These are phyloP conservation scores for Lophiotrema nucula DNA, from an alignment of 495 filamentous ascomycete genomes.

Conservation along the genomic window DNA sequence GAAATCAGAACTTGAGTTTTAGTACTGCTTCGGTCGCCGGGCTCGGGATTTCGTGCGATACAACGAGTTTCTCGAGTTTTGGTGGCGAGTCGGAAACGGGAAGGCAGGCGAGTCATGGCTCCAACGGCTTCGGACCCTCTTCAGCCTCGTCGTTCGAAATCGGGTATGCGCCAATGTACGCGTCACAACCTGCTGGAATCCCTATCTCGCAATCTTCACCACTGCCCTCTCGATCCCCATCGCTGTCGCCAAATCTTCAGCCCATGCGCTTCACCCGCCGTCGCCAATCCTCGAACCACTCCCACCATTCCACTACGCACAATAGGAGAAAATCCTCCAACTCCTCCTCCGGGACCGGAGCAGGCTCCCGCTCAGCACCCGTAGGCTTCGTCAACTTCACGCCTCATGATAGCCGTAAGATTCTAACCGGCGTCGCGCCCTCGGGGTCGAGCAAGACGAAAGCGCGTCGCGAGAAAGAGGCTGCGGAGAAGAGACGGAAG, in stretches of 20 bases:
- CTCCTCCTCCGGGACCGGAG: not conserved
- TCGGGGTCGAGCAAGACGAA: conserved; percentile 91
- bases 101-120: not conserved
- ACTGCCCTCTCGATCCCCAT: conserved; percentile 17
- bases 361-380: not conserved
- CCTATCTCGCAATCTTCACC: conserved; percentile 6
- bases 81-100: not conserved
- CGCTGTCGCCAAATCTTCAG: not conserved
- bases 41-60: conserved; percentile 28
- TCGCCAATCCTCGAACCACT: not conserved
- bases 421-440: conserved; percentile 88
- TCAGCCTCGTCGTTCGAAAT: not conserved
- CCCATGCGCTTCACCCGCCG: conserved; percentile 16
- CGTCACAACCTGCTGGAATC: not conserved
- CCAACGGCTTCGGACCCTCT: conserved; percentile 5
- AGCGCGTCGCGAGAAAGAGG: conserved; percentile 82
- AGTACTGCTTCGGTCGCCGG: conserved; percentile 6
- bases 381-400: conserved; percentile 90
- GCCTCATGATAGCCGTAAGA: conserved; percentile 71
- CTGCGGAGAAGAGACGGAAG: conserved; percentile 71
- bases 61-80: conserved; percentile 3
- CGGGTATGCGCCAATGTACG: not conserved
- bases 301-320: not conserved
- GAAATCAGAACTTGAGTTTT: not conserved
- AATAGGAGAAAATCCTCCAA: conserved; percentile 23